Base-by-base conservation (phyloP, 2,329 filamentous ascomycete species). In the Chrysosphaeria jannelii region DNA sequence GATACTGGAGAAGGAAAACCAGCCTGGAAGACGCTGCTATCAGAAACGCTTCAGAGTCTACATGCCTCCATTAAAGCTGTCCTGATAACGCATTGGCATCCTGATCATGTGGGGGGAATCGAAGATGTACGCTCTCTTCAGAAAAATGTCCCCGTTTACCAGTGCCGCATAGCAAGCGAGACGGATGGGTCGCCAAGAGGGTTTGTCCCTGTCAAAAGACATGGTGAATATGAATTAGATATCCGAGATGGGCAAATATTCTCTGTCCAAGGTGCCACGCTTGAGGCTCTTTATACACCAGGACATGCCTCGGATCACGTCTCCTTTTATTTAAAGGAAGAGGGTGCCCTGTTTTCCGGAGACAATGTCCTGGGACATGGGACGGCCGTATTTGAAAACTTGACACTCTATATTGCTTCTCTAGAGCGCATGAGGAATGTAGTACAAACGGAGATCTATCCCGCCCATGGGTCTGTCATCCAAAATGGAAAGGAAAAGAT, bases 41-140 rank as follows among this genome's bases (percentile, higher is more conserved):
- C 58, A 31, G 45, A 50, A 4, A 59, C 67, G 0, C 52, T 93
- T 3, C 41, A 50, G 5, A 45, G 60, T 13, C 72, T 89, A 39
- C 54, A 64, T 13, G 68, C 69, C 11, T 57, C 50, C 0, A 49
- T 93, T 13, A 50, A 60, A n/a, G 48, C 53, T 10, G 64, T 66
- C 0, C 50, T 97, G 12, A 51, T 97, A 23, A 88, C 79, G 0
- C 85, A 97, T 42, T 89, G 79, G 76, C 85, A 97, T 39, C 57
- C 49, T 20, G 85, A 97, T 38, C 85, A 97, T 38, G 56, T 66
- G 5, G 60, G 65, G 13, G 85, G 85, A 6, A 57, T 91, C 13
- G 64, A 88, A 34, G 48, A 91, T 1, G 47, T 65, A 18, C 28
- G 27, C 10, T 42, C 46, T 9, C 38, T 68, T 13, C 71, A 53